Conservation (phyloP, 768 basidiomycete species). For the Phylloporus scabripes region DNA sequence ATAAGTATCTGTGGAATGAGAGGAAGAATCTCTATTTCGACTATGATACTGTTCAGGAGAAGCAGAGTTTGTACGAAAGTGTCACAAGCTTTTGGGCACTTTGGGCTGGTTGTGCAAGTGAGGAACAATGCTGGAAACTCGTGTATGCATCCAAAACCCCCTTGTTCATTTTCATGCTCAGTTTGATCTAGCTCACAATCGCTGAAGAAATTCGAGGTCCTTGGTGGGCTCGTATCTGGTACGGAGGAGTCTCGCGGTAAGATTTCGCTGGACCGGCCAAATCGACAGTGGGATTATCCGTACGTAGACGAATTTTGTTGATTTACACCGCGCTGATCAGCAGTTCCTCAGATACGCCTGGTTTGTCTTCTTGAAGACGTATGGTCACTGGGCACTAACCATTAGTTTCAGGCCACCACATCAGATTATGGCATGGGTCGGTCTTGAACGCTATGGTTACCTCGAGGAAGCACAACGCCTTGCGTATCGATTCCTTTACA, state of each 20-base stretch:
- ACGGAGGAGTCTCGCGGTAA: constrained; percentile 95
- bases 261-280: constrained; percentile 92
- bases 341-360: constrained; percentile 56
- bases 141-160: constrained; percentile 54
- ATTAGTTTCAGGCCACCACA: constrained; percentile 73
- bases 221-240: constrained; percentile 92
- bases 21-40: constrained; percentile 92
- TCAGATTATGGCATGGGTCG: constrained; percentile 99
- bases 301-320: constrained; percentile 38
- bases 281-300: constrained; percentile 99
- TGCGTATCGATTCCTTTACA: constrained; percentile 96
- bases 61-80: constrained; percentile 91
- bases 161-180: constrained; percentile 14
- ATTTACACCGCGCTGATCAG: constrained; percentile 5
- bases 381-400: constrained; percentile 7
- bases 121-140: constrained; percentile 89
- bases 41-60: constrained; percentile 88
- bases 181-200: constrained; percentile 59
- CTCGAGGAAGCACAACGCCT: constrained; percentile 88
- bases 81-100: constrained; percentile 96
- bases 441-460: constrained; percentile 93
- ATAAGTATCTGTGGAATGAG: constrained; percentile 96
- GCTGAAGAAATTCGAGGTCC: constrained; percentile 91
- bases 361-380: constrained; percentile 27
- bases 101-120: constrained; percentile 97